These are phyloP conservation scores for Chenopodium berlandieri DNA, from an alignment of 148 eudicot species.

Conservation along the genomic window DNA sequence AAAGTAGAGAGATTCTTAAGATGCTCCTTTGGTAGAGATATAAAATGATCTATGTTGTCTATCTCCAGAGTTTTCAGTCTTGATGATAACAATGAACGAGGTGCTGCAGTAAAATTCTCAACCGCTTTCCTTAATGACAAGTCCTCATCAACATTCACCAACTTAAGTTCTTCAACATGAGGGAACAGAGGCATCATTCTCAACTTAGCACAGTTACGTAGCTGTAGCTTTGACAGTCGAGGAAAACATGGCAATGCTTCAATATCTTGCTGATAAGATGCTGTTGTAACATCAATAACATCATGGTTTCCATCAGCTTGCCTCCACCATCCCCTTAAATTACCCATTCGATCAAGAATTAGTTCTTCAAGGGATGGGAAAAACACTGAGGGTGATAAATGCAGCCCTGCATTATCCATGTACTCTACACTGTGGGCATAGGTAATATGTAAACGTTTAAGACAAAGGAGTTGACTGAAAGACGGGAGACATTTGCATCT, in stretches of 20 bases:
- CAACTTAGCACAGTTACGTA: conserved; percentile 6
- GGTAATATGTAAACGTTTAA: conserved; percentile 10
- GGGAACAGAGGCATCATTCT: conserved; percentile 9
- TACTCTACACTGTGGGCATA: conserved; percentile 13
- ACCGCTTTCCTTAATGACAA: conserved; percentile 2
- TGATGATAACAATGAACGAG: neutral
- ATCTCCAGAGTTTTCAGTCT: conserved; percentile 7
- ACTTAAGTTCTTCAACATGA: conserved; percentile 6
- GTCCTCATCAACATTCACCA: conserved; percentile 11
- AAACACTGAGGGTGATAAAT: neutral
- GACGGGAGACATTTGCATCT: conserved; percentile 9
- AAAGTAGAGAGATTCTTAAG: neutral
- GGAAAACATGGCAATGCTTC: conserved; percentile 8
- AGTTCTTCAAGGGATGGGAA: conserved; percentile 12
- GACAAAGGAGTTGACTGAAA: conserved; percentile 9
- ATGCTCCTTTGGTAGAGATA: conserved; percentile 3
- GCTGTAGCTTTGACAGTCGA: conserved; percentile 1
- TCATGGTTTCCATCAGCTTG: neutral
- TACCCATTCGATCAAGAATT: conserved; percentile 10
- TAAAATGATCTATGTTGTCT: conserved; percentile 7
- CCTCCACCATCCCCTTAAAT: conserved; percentile 13
- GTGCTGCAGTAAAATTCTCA: neutral
- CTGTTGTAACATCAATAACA: neutral
- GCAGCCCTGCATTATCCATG: neutral
- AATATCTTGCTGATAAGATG: neutral